Conservation (phyloP, 768 basidiomycete genomes). For the Amanita subjunquillea region DNA sequence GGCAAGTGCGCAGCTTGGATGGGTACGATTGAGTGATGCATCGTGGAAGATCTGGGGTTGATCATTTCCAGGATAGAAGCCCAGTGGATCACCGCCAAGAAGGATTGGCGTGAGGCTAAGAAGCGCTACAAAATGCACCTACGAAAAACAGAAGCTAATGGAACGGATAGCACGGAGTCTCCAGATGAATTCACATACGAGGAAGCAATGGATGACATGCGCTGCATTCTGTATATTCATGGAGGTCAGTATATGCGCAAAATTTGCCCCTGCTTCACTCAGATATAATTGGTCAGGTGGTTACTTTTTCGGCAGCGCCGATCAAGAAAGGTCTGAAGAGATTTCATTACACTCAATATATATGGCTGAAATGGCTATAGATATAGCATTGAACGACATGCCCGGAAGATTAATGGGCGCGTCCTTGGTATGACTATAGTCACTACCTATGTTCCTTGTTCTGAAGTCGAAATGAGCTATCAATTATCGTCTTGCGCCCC, state of each 20-base stretch:
- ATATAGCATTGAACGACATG: conserved; percentile 72
- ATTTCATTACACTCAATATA: background rate
- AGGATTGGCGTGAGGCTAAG: conserved; percentile 69
- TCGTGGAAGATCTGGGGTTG: conserved; percentile 9
- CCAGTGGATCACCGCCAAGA: conserved; percentile 83
- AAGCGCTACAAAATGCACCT: conserved; percentile 37
- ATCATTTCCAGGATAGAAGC: conserved; percentile 52
- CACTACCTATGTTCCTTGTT: background rate
- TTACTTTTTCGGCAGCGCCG: conserved; percentile 78
- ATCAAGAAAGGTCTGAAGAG: conserved; percentile 51
- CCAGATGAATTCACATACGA: conserved; percentile 27
- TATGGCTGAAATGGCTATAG: conserved; percentile 19
- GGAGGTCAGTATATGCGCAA: conserved; percentile 39
- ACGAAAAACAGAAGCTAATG: conserved; percentile 15
- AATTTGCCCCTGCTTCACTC: background rate
- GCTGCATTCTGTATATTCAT: conserved; percentile 76
- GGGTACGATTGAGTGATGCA: conserved; percentile 37
- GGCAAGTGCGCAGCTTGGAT: conserved; percentile 83
- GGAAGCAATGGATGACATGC: conserved; percentile 71
- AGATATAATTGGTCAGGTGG: conserved; percentile 38
- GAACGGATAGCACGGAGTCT: conserved; percentile 9
- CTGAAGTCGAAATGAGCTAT: conserved; percentile 36
- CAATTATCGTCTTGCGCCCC: conserved; percentile 84
- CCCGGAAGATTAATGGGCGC: conserved; percentile 87
- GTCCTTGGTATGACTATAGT: conserved; percentile 50